Evolutionary conservation across 2,329 filamentous ascomycete genomes (phyloP).

Genomic region (Pseudogymnoascus sp.): DNA sequence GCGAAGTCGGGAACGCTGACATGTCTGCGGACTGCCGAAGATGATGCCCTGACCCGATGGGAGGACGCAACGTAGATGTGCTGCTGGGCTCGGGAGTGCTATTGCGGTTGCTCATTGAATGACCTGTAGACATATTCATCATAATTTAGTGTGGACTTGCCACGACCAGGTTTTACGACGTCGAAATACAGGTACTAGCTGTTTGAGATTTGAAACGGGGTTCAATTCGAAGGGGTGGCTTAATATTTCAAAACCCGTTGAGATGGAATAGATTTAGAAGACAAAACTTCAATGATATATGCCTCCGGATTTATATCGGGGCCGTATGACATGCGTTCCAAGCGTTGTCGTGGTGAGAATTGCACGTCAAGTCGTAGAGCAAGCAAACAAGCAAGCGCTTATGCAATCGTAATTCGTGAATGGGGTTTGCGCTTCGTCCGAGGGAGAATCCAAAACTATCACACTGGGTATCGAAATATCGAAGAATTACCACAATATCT

Average conservation of each 20-base stretch:
- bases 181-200: constrained; percentile 18
- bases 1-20: constrained; percentile 66
- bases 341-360: constrained; percentile 9
- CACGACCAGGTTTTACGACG: constrained; percentile 16
- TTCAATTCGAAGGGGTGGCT: constrained; percentile 15
- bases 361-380: constrained; percentile 3
- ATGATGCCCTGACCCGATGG: constrained; percentile 71
- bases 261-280: constrained; percentile 8
- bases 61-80: constrained; percentile 72
- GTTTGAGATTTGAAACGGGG: constrained; percentile 25
- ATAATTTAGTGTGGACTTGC: constrained; percentile 28
- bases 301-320: constrained; percentile 6
- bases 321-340: constrained; percentile 3
- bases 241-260: constrained; percentile 5
- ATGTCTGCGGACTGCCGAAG: constrained; percentile 94
- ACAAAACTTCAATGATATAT: constrained; percentile 2
- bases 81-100: constrained; percentile 90
- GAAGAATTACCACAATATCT: constrained; percentile 34
- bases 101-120: constrained; percentile 76
- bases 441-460: constrained; percentile 30
- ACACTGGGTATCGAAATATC: constrained; percentile 9
- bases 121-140: constrained; percentile 59
- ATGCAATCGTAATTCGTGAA: constrained; percentile 10
- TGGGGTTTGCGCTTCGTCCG: not conserved
- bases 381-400: constrained; percentile 5